phyloP scores from a whole-genome alignment of 2,329 filamentous ascomycete genomes.

The Aspergillus phoenicis region DNA sequence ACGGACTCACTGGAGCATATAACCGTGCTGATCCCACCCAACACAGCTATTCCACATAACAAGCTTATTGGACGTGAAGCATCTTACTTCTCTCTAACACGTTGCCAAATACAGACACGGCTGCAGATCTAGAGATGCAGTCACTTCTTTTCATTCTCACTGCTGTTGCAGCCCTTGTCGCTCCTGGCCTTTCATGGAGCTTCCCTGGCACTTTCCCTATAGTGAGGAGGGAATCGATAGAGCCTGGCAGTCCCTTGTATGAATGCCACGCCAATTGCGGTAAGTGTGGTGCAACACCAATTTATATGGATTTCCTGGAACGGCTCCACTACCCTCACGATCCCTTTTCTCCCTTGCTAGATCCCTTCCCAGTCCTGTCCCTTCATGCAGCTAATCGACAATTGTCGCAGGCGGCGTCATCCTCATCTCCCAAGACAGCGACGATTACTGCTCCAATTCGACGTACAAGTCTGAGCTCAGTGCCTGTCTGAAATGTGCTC shows the following conservation, averaged over 20 bases:
- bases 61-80: not conserved
- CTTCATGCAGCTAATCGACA: not conserved
- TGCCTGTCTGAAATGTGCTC: constrained; percentile 47
- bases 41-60: too few relatives aligned
- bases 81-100: not conserved
- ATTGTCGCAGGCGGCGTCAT: constrained; percentile 31
- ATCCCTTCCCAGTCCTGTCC: too few relatives aligned
- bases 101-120: not conserved
- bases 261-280: constrained; percentile 40
- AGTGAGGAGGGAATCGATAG: not conserved
- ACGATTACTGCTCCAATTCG: constrained; percentile 30
- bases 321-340: not conserved
- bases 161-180: constrained; percentile 3
- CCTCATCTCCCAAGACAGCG: constrained; percentile 17
- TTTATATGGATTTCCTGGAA: not conserved
- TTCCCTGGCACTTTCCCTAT: constrained; percentile 12
- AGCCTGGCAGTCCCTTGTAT: constrained; percentile 35
- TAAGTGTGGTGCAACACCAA: constrained; percentile 16
- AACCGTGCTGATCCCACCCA: too few relatives aligned
- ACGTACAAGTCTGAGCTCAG: constrained; percentile 32
- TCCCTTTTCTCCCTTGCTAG: not conserved
- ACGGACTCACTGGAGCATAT: too few relatives aligned
- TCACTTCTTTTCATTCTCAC: not conserved
- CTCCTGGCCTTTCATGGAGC: constrained; percentile 3
- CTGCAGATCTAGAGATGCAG: not conserved